These are phyloP conservation scores for Suhomyces coccinellae DNA, from an alignment of 1,139 yeast species.

Conservation along the genomic window DNA sequence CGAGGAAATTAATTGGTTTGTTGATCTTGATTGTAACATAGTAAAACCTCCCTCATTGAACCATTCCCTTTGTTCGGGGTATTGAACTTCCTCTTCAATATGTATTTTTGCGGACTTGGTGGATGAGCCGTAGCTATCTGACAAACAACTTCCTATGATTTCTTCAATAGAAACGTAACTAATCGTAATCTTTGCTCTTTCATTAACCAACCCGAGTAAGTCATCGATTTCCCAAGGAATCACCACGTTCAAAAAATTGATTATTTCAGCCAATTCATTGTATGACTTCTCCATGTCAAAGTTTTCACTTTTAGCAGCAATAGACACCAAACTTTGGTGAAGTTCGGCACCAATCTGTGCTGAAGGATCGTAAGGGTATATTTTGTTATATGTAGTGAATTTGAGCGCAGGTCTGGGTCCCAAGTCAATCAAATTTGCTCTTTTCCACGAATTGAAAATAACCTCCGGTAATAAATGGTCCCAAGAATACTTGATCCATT, in stretches of 20 bases:
- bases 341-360: not conserved
- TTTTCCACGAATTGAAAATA: constrained; percentile 55
- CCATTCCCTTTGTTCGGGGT: constrained; percentile 6
- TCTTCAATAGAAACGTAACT: constrained; percentile 63
- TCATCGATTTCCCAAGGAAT: constrained; percentile 63
- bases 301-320: constrained; percentile 4
- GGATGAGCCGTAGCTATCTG: constrained; percentile 29
- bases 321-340: constrained; percentile 2
- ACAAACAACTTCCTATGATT: constrained; percentile 60
- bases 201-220: constrained; percentile 56
- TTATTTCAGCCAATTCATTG: constrained; percentile 42
- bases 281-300: constrained; percentile 31
- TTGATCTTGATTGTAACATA: not conserved
- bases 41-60: constrained; percentile 3
- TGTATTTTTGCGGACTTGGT: constrained; percentile 3
- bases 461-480: constrained; percentile 45
- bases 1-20: constrained; percentile 1
- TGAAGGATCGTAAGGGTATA: not conserved
- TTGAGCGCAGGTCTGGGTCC: constrained; percentile 1
- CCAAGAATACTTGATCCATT: constrained; percentile 61
- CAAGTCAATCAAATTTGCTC: constrained; percentile 19
- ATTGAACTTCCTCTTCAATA: not conserved
- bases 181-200: constrained; percentile 54
- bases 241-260: constrained; percentile 45
- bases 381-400: not conserved